Evolutionary conservation across 345 rosid species (phyloP).

Genomic region (Corymbia maculata): DNA sequence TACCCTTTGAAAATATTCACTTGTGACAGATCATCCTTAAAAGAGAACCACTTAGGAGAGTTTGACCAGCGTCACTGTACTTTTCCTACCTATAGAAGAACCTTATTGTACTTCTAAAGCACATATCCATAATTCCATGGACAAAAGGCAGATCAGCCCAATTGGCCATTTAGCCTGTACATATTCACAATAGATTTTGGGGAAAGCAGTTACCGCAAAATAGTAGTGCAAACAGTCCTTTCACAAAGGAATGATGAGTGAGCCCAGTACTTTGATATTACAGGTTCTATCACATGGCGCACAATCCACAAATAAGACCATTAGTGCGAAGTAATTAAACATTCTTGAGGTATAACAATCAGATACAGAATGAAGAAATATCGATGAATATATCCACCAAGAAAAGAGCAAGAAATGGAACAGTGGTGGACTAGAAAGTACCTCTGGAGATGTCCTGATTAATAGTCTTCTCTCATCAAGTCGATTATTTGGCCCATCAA

Average conservation of each 20-base stretch:
- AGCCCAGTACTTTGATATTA: not conserved
- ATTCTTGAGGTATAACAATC: not conserved
- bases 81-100: not conserved
- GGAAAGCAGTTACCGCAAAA: not conserved
- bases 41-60: not conserved
- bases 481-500: slow-evolving; percentile 49
- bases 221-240: not conserved
- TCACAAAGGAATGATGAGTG: not conserved
- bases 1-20: not conserved
- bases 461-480: slow-evolving; percentile 33
- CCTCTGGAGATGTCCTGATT: slow-evolving; percentile 73
- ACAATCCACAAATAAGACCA: not conserved
- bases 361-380: not conserved
- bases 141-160: not conserved
- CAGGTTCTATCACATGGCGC: not conserved
- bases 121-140: not conserved
- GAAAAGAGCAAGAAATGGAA: not conserved
- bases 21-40: not conserved
- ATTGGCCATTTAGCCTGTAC: not conserved
- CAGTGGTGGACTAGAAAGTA: slow-evolving; percentile 10
- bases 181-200: not conserved
- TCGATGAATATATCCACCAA: not conserved
- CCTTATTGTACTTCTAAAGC: not conserved
- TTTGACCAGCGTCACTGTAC: not conserved
- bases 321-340: not conserved